These are phyloP conservation scores for Penicillium vulpinum DNA, from an alignment of 2,329 filamentous ascomycete species.

Conservation along the genomic window DNA sequence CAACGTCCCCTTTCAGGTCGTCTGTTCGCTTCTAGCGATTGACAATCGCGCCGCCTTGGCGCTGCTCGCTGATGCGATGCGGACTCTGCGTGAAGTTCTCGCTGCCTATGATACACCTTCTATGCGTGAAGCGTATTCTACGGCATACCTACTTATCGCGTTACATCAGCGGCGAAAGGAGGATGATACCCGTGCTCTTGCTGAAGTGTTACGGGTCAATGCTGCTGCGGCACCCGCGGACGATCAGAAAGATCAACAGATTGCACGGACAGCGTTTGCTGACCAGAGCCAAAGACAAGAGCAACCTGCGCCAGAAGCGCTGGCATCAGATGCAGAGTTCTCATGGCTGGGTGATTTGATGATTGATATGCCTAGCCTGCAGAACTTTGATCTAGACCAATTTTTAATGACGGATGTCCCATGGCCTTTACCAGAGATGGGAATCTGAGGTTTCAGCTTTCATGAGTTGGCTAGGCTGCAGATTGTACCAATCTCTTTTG, in stretches of 20 bases:
- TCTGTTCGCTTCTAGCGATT: constrained; percentile 58
- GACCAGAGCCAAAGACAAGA: neutral
- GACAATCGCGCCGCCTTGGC: constrained; percentile 53
- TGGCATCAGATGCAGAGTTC: constrained; percentile 37
- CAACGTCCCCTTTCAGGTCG: constrained; percentile 61
- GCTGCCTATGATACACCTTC: constrained; percentile 49
- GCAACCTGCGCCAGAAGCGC: constrained; percentile 17
- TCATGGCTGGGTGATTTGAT: constrained; percentile 48
- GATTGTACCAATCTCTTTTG: too few relatives aligned
- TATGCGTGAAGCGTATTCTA: constrained; percentile 56
- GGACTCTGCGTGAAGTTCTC: constrained; percentile 45
- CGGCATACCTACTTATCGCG: constrained; percentile 55
- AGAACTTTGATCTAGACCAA: constrained; percentile 48
- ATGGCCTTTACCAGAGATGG: constrained; percentile 31
- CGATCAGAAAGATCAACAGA: neutral
- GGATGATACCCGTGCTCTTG: constrained; percentile 42
- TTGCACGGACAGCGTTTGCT: neutral
- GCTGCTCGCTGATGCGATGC: constrained; percentile 54
- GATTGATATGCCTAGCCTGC: constrained; percentile 47
- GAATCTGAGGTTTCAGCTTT: constrained; percentile 20
- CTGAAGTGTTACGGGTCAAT: constrained; percentile 41
- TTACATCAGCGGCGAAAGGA: constrained; percentile 55
- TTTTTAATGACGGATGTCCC: constrained; percentile 38
- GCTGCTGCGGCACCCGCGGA: constrained; percentile 26
- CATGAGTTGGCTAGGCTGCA: too few relatives aligned